Percentiles rank a stretch among this genome's conserved stretches.
These are phyloP conservation scores for Penicillium sp. DNA, from an alignment of 2,329 filamentous ascomycete species.

Conservation along the genomic window DNA sequence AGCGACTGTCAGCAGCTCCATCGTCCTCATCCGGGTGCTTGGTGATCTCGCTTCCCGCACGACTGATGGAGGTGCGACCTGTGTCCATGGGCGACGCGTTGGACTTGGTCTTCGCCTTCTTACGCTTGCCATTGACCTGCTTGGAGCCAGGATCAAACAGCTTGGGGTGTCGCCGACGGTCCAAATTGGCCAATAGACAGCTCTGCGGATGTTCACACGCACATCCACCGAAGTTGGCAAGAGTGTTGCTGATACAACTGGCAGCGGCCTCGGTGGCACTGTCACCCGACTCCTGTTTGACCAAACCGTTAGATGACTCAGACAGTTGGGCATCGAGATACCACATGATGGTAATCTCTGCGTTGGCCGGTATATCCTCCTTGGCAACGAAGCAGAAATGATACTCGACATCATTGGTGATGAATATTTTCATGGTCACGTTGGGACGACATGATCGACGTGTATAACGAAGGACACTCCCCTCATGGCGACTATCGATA, in stretches of 20 bases:
- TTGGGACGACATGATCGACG: constrained; percentile 90
- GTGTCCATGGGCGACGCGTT: constrained; percentile 54
- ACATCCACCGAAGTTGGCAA: constrained; percentile 51
- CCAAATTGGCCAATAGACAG: constrained; percentile 44
- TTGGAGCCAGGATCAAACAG: constrained; percentile 35
- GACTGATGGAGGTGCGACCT: constrained; percentile 54
- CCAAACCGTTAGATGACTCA: constrained; percentile 38
- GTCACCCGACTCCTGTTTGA: constrained; percentile 43
- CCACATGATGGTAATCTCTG: constrained; percentile 51
- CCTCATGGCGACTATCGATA: constrained; percentile 86
- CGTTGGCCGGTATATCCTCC: constrained; percentile 63
- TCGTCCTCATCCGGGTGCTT: constrained; percentile 56
- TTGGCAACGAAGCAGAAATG: constrained; percentile 92
- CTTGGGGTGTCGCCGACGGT: constrained; percentile 42
- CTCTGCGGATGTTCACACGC: constrained; percentile 42
- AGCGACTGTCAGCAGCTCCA: constrained; percentile 54
- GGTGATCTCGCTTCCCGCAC: constrained; percentile 58
- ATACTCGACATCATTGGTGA: constrained; percentile 74
- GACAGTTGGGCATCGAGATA: constrained; percentile 45
- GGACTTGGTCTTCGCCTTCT: constrained; percentile 48
- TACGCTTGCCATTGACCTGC: constrained; percentile 47
- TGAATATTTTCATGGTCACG: constrained; percentile 78
- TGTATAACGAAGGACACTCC: constrained; percentile 82
- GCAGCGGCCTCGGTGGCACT: constrained; percentile 42
- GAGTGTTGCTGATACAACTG: constrained; percentile 48